phyloP scores from a whole-genome alignment of 2,329 filamentous ascomycete species.

The Stachybotrys chartarum region DNA sequence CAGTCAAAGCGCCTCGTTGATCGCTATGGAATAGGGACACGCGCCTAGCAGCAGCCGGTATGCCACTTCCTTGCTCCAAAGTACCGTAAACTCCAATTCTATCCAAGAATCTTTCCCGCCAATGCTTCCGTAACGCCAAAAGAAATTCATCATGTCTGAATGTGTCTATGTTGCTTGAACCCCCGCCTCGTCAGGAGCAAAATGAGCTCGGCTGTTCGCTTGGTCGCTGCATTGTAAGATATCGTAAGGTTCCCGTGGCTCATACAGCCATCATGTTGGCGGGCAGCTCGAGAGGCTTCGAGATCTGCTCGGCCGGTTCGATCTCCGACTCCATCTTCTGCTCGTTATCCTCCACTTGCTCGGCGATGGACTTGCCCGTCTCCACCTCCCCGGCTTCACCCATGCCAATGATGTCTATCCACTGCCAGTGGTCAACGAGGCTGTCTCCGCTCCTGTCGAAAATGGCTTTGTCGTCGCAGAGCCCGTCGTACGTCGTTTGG shows the following conservation, averaged over 20 bases:
- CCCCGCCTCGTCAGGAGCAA: neutral
- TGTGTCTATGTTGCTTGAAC: neutral
- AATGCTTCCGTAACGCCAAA: neutral
- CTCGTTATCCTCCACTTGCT: conserved; percentile 28
- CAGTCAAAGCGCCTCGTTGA: too few relatives aligned
- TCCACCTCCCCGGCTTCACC: conserved; percentile 23
- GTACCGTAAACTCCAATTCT: neutral
- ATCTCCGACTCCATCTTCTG: conserved; percentile 25
- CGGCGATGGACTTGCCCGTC: conserved; percentile 18
- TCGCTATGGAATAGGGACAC: too few relatives aligned
- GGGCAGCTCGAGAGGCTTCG: neutral
- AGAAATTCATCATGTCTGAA: neutral
- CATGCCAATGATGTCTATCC: conserved; percentile 46
- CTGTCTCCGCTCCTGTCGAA: conserved; percentile 34
- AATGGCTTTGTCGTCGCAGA: conserved; percentile 43
- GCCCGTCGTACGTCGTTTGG: conserved; percentile 23
- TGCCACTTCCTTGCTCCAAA: neutral
- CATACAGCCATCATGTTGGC: neutral
- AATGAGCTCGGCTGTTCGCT: too few relatives aligned
- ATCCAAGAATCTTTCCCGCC: neutral
- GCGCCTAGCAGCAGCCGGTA: too few relatives aligned
- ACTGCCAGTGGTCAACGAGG: conserved; percentile 40
- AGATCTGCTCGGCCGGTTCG: conserved; percentile 22
- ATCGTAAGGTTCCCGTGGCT: too few relatives aligned
- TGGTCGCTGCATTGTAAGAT: too few relatives aligned